phyloP scores from a whole-genome alignment of 306 rosid species.

The Prunus mume region DNA sequence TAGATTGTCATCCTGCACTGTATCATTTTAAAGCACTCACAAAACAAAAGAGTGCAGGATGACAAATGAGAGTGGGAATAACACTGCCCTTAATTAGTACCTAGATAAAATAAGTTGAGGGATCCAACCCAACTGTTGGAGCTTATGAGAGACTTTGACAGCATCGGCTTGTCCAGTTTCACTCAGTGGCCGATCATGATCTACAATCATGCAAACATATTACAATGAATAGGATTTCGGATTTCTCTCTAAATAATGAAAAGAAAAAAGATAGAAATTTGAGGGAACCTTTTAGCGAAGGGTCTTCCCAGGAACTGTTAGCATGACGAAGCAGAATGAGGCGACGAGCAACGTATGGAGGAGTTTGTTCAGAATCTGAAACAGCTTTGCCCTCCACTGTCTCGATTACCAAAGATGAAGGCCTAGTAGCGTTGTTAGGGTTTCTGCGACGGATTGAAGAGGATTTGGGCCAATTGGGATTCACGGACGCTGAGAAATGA shows the following conservation, averaged over 20 bases:
- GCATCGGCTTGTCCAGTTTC: slow-evolving; percentile 77
- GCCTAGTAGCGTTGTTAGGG: slow-evolving; percentile 20
- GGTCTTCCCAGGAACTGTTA: slow-evolving; percentile 63
- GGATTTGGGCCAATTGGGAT: slow-evolving; percentile 13
- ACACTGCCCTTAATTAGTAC: slow-evolving; percentile 33
- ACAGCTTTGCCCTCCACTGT: slow-evolving; percentile 44
- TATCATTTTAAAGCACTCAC: neutral
- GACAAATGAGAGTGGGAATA: too few relatives aligned
- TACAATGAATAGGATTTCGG: neutral
- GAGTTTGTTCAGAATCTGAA: slow-evolving; percentile 35
- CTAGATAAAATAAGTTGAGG: slow-evolving; percentile 91
- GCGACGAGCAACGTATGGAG: slow-evolving; percentile 64
- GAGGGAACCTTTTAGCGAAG: slow-evolving; percentile 59
- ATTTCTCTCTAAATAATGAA: slow-evolving; percentile 1
- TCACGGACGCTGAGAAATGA: neutral
- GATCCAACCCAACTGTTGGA: slow-evolving; percentile 83
- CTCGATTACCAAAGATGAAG: slow-evolving; percentile 44
- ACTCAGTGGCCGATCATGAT: slow-evolving; percentile 94
- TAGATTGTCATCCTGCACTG: neutral
- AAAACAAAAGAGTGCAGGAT: neutral
- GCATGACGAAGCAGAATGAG: slow-evolving; percentile 96
- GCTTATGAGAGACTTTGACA: slow-evolving; percentile 58
- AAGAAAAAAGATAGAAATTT: neutral
- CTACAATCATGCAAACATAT: slow-evolving; percentile 26
- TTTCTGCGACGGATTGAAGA: slow-evolving; percentile 27